A percentile compares a stretch with the other conserved stretches of the same genome.
Conservation (phyloP, 2,329 filamentous ascomycete species). For the Purpureocillium lavendulum region DNA sequence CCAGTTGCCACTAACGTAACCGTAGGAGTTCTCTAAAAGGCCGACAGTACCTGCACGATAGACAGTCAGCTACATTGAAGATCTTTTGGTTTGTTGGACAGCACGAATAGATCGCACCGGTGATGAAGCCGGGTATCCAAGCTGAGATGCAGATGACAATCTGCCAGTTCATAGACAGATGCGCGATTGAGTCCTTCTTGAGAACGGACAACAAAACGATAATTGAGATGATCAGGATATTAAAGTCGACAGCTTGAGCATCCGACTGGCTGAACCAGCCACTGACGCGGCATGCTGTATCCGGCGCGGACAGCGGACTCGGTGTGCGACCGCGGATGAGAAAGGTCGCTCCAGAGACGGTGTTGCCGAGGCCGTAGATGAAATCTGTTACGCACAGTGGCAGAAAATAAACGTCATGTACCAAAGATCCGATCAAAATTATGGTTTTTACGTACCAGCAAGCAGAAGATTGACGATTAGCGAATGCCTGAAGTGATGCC, state of each 20-base stretch:
- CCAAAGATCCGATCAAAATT: background rate
- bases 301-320: conserved; percentile 12
- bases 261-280: conserved; percentile 36
- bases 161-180: conserved; percentile 17
- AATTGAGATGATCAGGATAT: conserved; percentile 34
- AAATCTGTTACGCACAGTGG: conserved; percentile 21
- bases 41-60: conserved; percentile 2
- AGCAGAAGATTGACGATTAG: conserved; percentile 9
- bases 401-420: background rate
- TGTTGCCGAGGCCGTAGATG: conserved; percentile 33
- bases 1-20: conserved; percentile 33
- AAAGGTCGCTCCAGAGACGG: conserved; percentile 28
- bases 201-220: conserved; percentile 31
- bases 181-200: conserved; percentile 22
- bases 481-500: conserved; percentile 8
- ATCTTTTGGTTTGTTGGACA: too few species aligned
- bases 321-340: conserved; percentile 17
- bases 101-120: too few species aligned
- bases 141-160: conserved; percentile 25
- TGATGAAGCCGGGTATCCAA: conserved; percentile 31
- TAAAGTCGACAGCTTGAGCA: conserved; percentile 33
- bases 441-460: conserved; percentile 4
- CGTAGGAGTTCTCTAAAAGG: conserved; percentile 12
- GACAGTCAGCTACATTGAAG: background rate
- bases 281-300: conserved; percentile 26